These are phyloP conservation scores for Cryptococcus hybrid DNA, from an alignment of 1,284 basidiomycete genomes.

Conservation along the genomic window DNA sequence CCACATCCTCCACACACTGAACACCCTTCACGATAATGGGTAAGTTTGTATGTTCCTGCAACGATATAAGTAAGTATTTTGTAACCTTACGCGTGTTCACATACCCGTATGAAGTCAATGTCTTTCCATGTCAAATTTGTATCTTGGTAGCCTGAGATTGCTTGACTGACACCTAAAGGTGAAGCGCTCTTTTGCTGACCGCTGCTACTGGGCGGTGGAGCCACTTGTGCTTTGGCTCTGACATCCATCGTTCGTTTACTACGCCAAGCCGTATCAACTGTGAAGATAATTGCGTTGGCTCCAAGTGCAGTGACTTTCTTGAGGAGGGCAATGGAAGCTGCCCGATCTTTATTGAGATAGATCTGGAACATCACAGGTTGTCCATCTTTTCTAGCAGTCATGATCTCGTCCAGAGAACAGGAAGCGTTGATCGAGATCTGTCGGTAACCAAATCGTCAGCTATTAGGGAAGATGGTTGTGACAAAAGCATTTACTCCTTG, in stretches of 20 bases:
- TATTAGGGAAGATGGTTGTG: neutral
- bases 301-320: slow-evolving; percentile 52
- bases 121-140: slow-evolving; percentile 51
- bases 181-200: slow-evolving; percentile 8
- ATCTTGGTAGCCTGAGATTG: slow-evolving; percentile 55
- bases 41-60: slow-evolving; percentile 49
- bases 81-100: slow-evolving; percentile 7
- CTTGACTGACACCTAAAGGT: slow-evolving; percentile 50
- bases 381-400: slow-evolving; percentile 46
- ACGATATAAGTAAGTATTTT: neutral
- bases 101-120: slow-evolving; percentile 47
- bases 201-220: slow-evolving; percentile 13
- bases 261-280: slow-evolving; percentile 85
- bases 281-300: slow-evolving; percentile 75
- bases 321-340: slow-evolving; percentile 52
- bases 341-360: slow-evolving; percentile 58
- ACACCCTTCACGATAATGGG: slow-evolving; percentile 56
- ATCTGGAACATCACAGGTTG: slow-evolving; percentile 54
- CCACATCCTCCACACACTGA: slow-evolving; percentile 56
- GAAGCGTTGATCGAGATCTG: slow-evolving; percentile 51
- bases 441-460: neutral
- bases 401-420: slow-evolving; percentile 56
- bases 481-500: slow-evolving; percentile 45
- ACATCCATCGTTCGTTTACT: slow-evolving; percentile 82
- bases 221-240: slow-evolving; percentile 40